Evolutionary conservation across 2,329 filamentous ascomycete species (phyloP).

Genomic region (Pyrenochaeta sp.): DNA sequence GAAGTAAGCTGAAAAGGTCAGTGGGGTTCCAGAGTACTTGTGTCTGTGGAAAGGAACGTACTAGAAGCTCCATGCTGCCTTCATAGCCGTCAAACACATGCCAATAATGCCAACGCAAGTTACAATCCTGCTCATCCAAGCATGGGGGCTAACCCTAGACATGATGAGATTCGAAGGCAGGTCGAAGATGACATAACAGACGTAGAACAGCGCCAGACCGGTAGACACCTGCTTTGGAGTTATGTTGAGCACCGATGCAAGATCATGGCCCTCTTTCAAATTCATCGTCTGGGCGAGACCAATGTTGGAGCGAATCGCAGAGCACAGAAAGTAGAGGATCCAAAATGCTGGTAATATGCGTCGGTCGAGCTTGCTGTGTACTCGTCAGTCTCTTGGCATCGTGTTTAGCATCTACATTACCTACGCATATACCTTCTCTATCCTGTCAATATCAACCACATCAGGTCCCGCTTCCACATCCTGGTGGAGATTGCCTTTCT

Average conservation of each 20-base stretch:
- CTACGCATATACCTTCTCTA: conserved; percentile 50
- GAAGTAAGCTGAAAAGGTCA: conserved; percentile 64
- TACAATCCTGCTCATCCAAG: conserved; percentile 94
- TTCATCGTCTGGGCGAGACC: conserved; percentile 98
- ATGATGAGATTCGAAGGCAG: conserved; percentile 88
- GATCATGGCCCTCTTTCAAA: conserved; percentile 71
- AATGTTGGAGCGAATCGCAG: conserved; percentile 89
- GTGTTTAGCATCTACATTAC: conserved; percentile 4
- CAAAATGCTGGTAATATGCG: conserved; percentile 79
- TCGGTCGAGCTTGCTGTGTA: conserved; percentile 63
- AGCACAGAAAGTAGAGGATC: conserved; percentile 90
- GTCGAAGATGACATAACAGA: conserved; percentile 90
- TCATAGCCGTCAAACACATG: conserved; percentile 81
- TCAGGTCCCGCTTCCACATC: conserved; percentile 46
- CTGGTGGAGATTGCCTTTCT: conserved; percentile 36
- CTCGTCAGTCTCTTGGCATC: conserved; percentile 8
- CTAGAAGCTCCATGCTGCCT: conserved; percentile 85
- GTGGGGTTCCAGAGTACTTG: background rate
- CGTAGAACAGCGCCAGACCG: conserved; percentile 87
- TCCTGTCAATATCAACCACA: conserved; percentile 45
- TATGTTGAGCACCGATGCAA: conserved; percentile 74
- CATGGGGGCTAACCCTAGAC: conserved; percentile 82
- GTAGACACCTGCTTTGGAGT: conserved; percentile 81
- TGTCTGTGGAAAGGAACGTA: conserved; percentile 51
- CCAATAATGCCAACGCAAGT: conserved; percentile 87